Evolutionary conservation across 2,329 filamentous ascomycete species (phyloP).

Genomic region (Tolypocladium tundrense): DNA sequence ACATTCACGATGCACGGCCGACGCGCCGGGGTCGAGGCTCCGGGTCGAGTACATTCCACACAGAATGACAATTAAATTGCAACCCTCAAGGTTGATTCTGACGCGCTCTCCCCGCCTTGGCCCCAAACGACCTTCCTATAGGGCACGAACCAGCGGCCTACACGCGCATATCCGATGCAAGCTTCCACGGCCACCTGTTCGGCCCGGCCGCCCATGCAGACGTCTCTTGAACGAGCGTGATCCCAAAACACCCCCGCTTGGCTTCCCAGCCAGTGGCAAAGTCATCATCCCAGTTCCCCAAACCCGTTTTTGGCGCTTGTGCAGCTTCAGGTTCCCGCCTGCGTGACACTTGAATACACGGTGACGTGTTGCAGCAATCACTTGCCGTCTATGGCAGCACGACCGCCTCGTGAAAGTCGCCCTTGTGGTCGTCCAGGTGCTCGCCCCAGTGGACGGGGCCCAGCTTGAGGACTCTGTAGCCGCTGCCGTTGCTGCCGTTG

Average conservation of each 20-base stretch:
- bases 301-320: neutral
- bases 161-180: neutral
- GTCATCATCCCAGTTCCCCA: neutral
- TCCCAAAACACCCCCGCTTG: neutral
- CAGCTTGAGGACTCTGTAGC: constrained; percentile 50
- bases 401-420: constrained; percentile 41
- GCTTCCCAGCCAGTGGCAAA: neutral
- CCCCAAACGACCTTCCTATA: neutral
- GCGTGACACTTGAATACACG: neutral
- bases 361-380: neutral
- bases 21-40: neutral
- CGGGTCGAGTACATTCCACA: neutral
- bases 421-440: constrained; percentile 45
- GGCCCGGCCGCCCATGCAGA: neutral
- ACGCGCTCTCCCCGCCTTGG: neutral
- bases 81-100: neutral
- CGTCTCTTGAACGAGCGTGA: neutral
- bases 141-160: neutral
- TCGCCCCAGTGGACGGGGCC: constrained; percentile 55
- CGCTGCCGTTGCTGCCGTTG: constrained; percentile 28
- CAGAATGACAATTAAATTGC: neutral
- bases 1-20: neutral
- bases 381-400: constrained; percentile 8
- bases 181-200: neutral
- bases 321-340: neutral